Percentiles rank a stretch among this genome's conserved stretches.
Conservation (phyloP, 495 filamentous ascomycete genomes). For the Hyaloscypha variabilis region DNA sequence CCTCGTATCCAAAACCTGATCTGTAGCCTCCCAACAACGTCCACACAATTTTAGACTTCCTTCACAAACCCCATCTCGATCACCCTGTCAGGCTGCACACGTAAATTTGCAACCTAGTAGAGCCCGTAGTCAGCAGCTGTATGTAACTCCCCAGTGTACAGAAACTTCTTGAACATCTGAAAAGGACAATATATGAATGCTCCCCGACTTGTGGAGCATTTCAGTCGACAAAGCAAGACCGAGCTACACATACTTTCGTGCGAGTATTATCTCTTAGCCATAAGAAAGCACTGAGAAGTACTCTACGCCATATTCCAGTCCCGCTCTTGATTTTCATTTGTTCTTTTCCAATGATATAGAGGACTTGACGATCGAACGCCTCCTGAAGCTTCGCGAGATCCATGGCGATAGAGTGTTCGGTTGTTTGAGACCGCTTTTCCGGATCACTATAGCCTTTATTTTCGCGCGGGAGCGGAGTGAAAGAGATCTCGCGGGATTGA, state of each 20-base stretch:
- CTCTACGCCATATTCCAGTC: constrained; percentile 45
- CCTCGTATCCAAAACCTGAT: too few species aligned
- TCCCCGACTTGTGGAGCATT: too few species aligned
- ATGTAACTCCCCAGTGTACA: too few species aligned
- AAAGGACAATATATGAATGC: too few species aligned
- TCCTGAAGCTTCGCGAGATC: constrained; percentile 20
- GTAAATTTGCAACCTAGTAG: constrained; percentile 52
- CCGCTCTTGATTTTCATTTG: constrained; percentile 57
- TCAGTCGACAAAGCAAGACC: too few species aligned
- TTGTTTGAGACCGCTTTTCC: constrained; percentile 5
- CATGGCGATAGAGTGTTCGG: constrained; percentile 5
- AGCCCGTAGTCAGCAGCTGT: too few species aligned
- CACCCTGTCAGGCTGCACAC: constrained; percentile 59
- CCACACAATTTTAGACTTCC: constrained; percentile 52
- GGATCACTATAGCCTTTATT: constrained; percentile 10
- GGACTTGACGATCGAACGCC: constrained; percentile 59
- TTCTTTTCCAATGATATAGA: constrained; percentile 75
- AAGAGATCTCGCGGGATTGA: constrained; percentile 9
- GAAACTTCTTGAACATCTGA: too few species aligned
- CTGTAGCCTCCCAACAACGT: neutral
- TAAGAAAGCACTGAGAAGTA: constrained; percentile 58
- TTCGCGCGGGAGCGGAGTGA: constrained; percentile 10
- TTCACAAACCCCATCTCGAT: constrained; percentile 75
- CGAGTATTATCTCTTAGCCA: constrained; percentile 71
- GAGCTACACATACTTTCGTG: constrained; percentile 39